phyloP scores from a whole-genome alignment of 805 yeast genomes.

The Yueomyces sinensis region DNA sequence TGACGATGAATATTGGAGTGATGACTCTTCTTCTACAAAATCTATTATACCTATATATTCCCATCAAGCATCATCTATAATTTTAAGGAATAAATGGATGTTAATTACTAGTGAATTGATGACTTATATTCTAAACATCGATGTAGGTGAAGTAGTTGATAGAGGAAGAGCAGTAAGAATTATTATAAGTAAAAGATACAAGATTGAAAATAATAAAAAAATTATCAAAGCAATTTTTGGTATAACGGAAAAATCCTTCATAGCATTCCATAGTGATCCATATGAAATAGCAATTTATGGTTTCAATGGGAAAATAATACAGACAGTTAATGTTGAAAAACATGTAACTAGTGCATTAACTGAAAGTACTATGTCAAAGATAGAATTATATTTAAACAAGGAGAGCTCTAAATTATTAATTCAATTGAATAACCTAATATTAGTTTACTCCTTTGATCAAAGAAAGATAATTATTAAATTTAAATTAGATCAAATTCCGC shows the following conservation, averaged over 20 bases:
- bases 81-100: slow-evolving; percentile 13
- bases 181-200: slow-evolving; percentile 6
- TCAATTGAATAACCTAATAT: slow-evolving; percentile 9
- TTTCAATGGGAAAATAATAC: slow-evolving; percentile 17
- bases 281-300: slow-evolving; percentile 15
- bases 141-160: slow-evolving; percentile 1
- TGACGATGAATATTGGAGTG: neutral
- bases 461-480: slow-evolving; percentile 8
- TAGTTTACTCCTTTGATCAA: slow-evolving; percentile 22
- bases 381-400: slow-evolving; percentile 13
- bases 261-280: slow-evolving; percentile 12
- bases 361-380: neutral
- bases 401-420: slow-evolving; percentile 20
- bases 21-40: neutral
- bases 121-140: slow-evolving; percentile 10
- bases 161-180: slow-evolving; percentile 1
- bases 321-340: slow-evolving; percentile 11
- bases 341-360: neutral
- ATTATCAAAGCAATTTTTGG: slow-evolving; percentile 15
- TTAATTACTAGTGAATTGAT: slow-evolving; percentile 7
- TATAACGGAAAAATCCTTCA: slow-evolving; percentile 22
- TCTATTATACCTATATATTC: neutral
- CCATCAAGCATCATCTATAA: neutral
- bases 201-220: slow-evolving; percentile 3
- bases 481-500: neutral